Evolutionary conservation across 1,139 yeast genomes (phyloP).

Genomic region (Taphrina flavorubra): DNA sequence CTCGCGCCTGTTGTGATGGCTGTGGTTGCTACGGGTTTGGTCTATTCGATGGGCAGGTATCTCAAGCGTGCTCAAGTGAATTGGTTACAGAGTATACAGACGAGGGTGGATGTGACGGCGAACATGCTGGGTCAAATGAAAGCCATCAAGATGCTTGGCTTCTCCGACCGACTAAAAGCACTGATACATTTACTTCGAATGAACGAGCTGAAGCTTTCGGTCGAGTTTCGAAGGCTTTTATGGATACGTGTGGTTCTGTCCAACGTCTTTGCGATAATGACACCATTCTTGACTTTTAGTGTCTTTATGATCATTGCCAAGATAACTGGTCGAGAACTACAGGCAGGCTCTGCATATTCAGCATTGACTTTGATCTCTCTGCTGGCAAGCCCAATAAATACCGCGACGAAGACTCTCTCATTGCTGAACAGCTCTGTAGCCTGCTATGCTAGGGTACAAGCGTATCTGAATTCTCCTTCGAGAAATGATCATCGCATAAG

Average conservation of each 20-base stretch:
- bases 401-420: constrained; percentile 70
- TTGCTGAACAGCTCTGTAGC: constrained; percentile 66
- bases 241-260: constrained; percentile 63
- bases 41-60: background rate
- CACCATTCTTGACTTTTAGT: constrained; percentile 72
- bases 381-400: constrained; percentile 71
- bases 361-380: constrained; percentile 76
- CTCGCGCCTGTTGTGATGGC: constrained; percentile 64
- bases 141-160: constrained; percentile 73
- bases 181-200: constrained; percentile 58
- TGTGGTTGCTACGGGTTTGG: background rate
- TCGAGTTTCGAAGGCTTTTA: constrained; percentile 52
- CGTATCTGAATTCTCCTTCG: constrained; percentile 52
- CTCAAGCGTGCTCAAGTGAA: background rate
- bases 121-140: constrained; percentile 70
- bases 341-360: constrained; percentile 77
- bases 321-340: constrained; percentile 58
- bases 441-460: constrained; percentile 63
- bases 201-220: constrained; percentile 53
- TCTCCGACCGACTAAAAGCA: constrained; percentile 69
- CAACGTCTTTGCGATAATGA: constrained; percentile 62
- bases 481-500: constrained; percentile 51
- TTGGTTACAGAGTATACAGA: constrained; percentile 56
- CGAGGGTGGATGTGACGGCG: constrained; percentile 64
- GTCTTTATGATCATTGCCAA: constrained; percentile 73